Percentiles rank a stretch among this genome's conserved stretches.
These are phyloP conservation scores for Agapanthus africanus DNA, from an alignment of 106 monocot genomes.

Conservation along the genomic window DNA sequence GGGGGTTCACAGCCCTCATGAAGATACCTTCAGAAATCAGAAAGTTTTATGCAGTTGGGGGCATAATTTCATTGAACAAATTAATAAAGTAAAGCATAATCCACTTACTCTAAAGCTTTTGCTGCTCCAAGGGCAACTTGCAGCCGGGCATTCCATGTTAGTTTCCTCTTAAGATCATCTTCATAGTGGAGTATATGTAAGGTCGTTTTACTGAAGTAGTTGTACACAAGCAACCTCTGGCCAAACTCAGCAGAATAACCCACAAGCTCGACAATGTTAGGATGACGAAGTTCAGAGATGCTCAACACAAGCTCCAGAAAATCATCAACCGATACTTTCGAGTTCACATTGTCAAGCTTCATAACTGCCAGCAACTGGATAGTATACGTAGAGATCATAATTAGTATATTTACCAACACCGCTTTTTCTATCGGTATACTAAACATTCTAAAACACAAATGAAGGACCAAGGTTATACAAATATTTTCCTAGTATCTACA, in stretches of 20 bases:
- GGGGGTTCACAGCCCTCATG: constrained; percentile 72
- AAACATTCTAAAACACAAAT: background rate
- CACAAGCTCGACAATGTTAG: constrained; percentile 78
- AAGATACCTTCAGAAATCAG: constrained; percentile 59
- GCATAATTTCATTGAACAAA: constrained; percentile 1
- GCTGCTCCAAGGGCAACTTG: constrained; percentile 79
- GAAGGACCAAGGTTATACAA: too few relatives aligned
- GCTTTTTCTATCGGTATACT: background rate
- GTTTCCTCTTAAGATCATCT: constrained; percentile 47
- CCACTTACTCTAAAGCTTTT: constrained; percentile 85
- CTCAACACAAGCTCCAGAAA: constrained; percentile 67
- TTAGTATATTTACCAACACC: background rate
- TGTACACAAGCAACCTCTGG: constrained; percentile 76
- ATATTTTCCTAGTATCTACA: too few relatives aligned
- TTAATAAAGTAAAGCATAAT: background rate
- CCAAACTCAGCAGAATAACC: constrained; percentile 95
- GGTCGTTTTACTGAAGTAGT: constrained; percentile 60
- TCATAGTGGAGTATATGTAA: constrained; percentile 62
- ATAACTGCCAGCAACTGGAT: constrained; percentile 71
- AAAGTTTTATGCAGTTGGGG: background rate
- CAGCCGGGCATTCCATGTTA: constrained; percentile 89
- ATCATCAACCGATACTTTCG: constrained; percentile 52
- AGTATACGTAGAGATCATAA: constrained; percentile 10
- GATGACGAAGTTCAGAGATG: constrained; percentile 74
- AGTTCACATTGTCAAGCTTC: constrained; percentile 75